A percentile compares a stretch with the other conserved stretches of the same genome.
phyloP scores from a whole-genome alignment of 306 rosid species.

The Carpinus viminea region DNA sequence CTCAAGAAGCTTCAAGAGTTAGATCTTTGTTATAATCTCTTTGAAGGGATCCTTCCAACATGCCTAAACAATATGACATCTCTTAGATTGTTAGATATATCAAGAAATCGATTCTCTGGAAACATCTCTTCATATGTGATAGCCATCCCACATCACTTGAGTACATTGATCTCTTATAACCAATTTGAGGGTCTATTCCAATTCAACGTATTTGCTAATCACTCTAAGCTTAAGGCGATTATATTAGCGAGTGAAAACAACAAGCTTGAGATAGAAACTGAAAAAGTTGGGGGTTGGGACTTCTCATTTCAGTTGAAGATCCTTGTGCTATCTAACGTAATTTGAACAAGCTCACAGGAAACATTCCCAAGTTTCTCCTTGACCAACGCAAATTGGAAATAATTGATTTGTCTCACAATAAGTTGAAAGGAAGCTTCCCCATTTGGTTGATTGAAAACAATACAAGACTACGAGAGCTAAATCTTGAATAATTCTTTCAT shows the following conservation, averaged over 20 bases:
- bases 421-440: constrained; percentile 2
- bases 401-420: constrained; percentile 9
- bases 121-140: constrained; percentile 14
- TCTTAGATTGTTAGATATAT: constrained; percentile 17
- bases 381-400: not conserved
- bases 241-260: not conserved
- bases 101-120: not conserved
- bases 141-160: not conserved
- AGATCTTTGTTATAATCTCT: not conserved
- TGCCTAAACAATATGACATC: constrained; percentile 25
- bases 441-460: constrained; percentile 7
- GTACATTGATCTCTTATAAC: constrained; percentile 20
- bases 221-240: constrained; percentile 13
- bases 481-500: constrained; percentile 5
- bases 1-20: constrained; percentile 8
- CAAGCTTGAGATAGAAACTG: constrained; percentile 23
- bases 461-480: not conserved
- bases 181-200: constrained; percentile 17
- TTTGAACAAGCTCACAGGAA: not conserved
- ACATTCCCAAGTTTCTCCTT: not conserved
- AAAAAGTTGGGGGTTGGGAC: not conserved
- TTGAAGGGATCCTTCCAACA: constrained; percentile 18
- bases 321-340: constrained; percentile 10
- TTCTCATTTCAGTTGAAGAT: constrained; percentile 18
- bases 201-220: constrained; percentile 21